Percentiles rank a stretch among this genome's conserved stretches.
phyloP scores from a whole-genome alignment of 768 basidiomycete species.

The Rhizopogon vinicolor region DNA sequence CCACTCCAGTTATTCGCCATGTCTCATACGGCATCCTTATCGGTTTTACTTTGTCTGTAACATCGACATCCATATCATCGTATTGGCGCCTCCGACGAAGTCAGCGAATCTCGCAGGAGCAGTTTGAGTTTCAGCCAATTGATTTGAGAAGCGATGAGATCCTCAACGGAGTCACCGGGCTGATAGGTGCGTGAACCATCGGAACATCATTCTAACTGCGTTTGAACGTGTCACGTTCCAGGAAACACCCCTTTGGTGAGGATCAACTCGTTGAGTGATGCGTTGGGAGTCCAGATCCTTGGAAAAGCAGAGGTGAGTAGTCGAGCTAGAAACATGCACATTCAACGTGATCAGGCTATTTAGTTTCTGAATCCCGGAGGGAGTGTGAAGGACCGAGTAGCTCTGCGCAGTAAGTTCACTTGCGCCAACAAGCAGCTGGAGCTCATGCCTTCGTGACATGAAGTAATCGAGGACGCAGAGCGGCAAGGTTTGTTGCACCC shows the following conservation, averaged over 20 bases:
- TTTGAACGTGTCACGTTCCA: constrained; percentile 23
- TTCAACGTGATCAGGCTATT: not conserved
- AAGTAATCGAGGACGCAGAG: constrained; percentile 96
- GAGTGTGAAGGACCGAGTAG: constrained; percentile 98
- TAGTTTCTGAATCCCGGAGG: constrained; percentile 97
- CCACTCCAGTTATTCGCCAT: constrained; percentile 25
- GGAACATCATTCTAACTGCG: not conserved
- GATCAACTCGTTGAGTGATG: constrained; percentile 88
- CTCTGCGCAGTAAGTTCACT: constrained; percentile 67
- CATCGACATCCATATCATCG: constrained; percentile 58
- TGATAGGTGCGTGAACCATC: constrained; percentile 62
- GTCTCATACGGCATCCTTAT: constrained; percentile 54
- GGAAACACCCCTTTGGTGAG: constrained; percentile 93
- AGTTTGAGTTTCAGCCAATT: constrained; percentile 50
- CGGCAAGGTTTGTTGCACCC: constrained; percentile 76
- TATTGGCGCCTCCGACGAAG: constrained; percentile 50
- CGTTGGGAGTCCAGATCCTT: constrained; percentile 88
- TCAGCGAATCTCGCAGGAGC: constrained; percentile 28
- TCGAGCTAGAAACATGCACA: not conserved
- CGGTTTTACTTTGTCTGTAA: constrained; percentile 73
- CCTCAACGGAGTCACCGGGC: constrained; percentile 72
- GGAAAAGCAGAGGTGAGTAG: constrained; percentile 85
- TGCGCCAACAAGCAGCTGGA: not conserved
- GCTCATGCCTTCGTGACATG: not conserved
- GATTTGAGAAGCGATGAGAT: constrained; percentile 75